Conservation (phyloP, 371 early-diverging fungal species). For the Parasitella parasitica region DNA sequence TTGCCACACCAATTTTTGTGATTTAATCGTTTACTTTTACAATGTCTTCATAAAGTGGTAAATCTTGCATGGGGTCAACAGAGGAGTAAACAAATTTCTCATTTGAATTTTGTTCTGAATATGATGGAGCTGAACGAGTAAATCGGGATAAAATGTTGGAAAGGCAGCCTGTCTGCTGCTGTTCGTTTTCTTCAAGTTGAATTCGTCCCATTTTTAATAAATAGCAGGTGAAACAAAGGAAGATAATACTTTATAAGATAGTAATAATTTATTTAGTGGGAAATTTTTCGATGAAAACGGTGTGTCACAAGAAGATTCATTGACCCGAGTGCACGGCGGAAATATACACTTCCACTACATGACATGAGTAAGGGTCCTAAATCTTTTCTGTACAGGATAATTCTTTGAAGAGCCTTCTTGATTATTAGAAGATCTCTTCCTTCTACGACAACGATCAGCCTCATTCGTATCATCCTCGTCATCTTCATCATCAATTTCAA, state of each 20-base stretch:
- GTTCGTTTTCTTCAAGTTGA: conserved; percentile 13
- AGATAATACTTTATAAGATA: background rate
- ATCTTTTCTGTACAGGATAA: conserved; percentile 4
- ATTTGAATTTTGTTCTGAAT: background rate
- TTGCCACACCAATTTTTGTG: no score
- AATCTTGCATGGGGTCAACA: conserved; percentile 13
- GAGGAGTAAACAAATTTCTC: conserved; percentile 18
- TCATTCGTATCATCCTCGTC: background rate
- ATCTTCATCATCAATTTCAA: conserved; percentile 6
- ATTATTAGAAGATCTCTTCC: no score
- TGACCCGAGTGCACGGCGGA: conserved; percentile 13
- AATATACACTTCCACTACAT: conserved; percentile 3
- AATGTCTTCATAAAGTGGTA: conserved; percentile 25
- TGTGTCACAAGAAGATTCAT: conserved; percentile 1
- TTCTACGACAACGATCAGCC: background rate
- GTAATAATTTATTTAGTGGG: conserved; percentile 1
- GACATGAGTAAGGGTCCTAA: conserved; percentile 14
- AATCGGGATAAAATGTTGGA: conserved; percentile 3
- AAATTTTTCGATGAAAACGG: background rate
- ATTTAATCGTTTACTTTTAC: no score
- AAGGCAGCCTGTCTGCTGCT: conserved; percentile 11
- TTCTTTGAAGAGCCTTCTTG: background rate
- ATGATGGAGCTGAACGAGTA: background rate
- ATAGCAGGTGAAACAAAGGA: conserved; percentile 1
- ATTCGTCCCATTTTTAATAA: conserved; percentile 15